A percentile compares a stretch with the other conserved stretches of the same genome.
Evolutionary conservation across 352 stramenopile genomes (phyloP).

Genomic region (Phytophthora uliginosa): DNA sequence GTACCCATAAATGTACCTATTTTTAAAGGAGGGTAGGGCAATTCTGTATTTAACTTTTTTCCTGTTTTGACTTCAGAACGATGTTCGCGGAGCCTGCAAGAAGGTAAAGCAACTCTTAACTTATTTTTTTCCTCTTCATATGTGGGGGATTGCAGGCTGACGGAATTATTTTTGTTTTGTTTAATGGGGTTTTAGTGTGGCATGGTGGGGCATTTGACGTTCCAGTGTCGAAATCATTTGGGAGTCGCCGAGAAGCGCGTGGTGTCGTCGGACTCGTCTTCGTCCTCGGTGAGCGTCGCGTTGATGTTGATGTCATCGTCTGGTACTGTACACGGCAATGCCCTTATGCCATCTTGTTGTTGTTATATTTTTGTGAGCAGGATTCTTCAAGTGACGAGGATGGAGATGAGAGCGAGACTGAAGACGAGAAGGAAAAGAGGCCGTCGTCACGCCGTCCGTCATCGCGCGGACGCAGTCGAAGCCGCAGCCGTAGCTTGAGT

Average conservation of each 20-base stretch:
- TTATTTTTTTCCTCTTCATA: not conserved
- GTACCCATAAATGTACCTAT: constrained; percentile 10
- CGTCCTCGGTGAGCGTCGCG: constrained; percentile 43
- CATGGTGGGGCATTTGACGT: constrained; percentile 93
- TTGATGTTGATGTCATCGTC: constrained; percentile 14
- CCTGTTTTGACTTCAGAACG: constrained; percentile 48
- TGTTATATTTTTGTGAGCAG: constrained; percentile 13
- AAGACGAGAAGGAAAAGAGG: constrained; percentile 29
- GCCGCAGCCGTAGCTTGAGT: constrained; percentile 35
- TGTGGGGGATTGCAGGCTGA: not conserved
- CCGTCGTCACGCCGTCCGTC: constrained; percentile 25
- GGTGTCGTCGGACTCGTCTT: constrained; percentile 42
- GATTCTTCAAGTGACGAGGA: constrained; percentile 66
- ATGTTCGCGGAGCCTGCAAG: constrained; percentile 86
- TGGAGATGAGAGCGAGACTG: constrained; percentile 42
- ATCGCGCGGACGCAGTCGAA: constrained; percentile 42
- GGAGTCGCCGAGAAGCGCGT: constrained; percentile 52
- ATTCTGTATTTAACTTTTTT: constrained; percentile 8
- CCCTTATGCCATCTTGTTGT: constrained; percentile 5
- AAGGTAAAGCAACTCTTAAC: constrained; percentile 49
- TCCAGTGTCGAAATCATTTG: constrained; percentile 91
- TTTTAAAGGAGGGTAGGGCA: constrained; percentile 9
- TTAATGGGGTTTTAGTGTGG: constrained; percentile 62
- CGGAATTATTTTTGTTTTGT: constrained; percentile 1
- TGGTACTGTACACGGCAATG: not conserved